Conservation (phyloP, 176 grass and related monocot species). For the Oryza glumipatula region DNA sequence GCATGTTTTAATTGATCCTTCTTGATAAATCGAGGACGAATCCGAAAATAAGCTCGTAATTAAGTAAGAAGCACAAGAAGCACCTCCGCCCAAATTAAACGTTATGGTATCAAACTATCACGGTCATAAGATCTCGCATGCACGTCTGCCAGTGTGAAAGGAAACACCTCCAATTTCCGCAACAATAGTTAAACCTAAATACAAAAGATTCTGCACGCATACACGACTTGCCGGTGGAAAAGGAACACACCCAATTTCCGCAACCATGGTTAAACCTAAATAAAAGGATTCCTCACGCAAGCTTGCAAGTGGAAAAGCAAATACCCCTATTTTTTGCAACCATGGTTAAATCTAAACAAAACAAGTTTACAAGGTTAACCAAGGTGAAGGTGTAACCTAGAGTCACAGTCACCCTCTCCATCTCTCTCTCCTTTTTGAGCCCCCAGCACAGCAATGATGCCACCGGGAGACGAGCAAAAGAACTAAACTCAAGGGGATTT, state of each 20-base stretch:
- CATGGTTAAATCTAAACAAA: background rate
- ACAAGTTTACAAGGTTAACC: background rate
- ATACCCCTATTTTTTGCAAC: background rate
- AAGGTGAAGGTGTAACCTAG: background rate
- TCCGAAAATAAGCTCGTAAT: too few relatives aligned
- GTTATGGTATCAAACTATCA: too few relatives aligned
- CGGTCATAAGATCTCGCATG: too few relatives aligned
- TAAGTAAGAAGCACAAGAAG: too few relatives aligned
- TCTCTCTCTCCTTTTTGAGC: background rate
- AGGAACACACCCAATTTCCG: too few relatives aligned
- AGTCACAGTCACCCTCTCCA: background rate
- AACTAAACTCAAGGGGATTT: constrained; percentile 12
- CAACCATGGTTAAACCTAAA: too few relatives aligned
- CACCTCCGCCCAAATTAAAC: too few relatives aligned
- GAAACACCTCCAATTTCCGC: background rate
- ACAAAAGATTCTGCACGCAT: background rate
- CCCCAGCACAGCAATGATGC: background rate
- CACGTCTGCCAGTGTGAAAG: too few relatives aligned
- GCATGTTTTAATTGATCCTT: too few relatives aligned
- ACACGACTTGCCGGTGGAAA: too few relatives aligned
- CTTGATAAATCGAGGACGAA: too few relatives aligned
- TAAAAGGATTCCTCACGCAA: background rate
- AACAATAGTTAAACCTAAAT: background rate
- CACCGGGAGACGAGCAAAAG: constrained; percentile 25
- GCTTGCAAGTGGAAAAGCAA: too few relatives aligned